These are phyloP conservation scores for Eimeria zaria DNA, from an alignment of 169 alveolate genomes.

Conservation along the genomic window DNA sequence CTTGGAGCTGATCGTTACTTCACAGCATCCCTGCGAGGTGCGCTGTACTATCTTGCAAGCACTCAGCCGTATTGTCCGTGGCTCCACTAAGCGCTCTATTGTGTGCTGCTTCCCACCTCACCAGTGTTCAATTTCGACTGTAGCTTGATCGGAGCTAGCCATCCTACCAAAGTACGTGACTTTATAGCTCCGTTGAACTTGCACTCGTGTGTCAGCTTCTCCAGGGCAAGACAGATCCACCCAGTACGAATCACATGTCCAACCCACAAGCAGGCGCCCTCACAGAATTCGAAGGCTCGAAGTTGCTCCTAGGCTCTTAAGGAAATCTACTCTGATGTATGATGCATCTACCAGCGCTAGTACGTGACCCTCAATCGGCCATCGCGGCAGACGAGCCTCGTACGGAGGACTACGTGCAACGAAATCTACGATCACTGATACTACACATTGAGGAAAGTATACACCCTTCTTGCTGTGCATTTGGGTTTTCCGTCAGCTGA, in stretches of 20 bases:
- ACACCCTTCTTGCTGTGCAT: background rate
- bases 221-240: background rate
- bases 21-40: background rate
- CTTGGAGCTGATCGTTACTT: background rate
- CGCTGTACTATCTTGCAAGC: background rate
- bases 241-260: background rate
- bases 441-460: background rate
- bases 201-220: background rate
- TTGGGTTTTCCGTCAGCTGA: background rate
- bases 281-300: background rate
- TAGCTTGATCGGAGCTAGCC: conserved; percentile 19
- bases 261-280: background rate
- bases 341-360: conserved; percentile 15
- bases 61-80: background rate
- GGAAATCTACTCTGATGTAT: background rate
- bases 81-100: background rate
- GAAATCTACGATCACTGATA: background rate
- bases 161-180: conserved; percentile 46
- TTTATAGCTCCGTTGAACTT: background rate
- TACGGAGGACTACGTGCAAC: background rate
- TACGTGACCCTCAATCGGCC: background rate
- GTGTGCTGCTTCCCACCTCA: conserved; percentile 24
- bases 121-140: conserved; percentile 76
- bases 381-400: background rate
- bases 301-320: background rate